Conservation (phyloP, 192 early-diverging fungal genomes). For the Entrophospora sp. region DNA sequence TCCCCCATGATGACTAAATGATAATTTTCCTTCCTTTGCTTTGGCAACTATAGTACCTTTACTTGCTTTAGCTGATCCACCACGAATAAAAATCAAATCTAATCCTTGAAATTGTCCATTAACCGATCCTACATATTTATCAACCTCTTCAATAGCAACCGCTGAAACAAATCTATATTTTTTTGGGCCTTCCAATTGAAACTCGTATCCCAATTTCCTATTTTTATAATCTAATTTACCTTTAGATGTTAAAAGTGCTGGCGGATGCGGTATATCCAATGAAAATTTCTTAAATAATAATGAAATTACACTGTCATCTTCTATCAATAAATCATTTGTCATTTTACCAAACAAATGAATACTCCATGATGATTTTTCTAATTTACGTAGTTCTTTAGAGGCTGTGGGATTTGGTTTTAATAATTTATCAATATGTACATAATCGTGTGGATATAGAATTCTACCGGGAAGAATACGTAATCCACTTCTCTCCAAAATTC, state of each 20-base stretch:
- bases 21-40: constrained; percentile 16
- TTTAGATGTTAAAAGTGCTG: constrained; percentile 8
- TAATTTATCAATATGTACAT: constrained; percentile 34
- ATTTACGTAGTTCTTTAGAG: constrained; percentile 28
- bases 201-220: background rate
- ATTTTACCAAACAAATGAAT: constrained; percentile 51
- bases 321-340: constrained; percentile 40
- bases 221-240: constrained; percentile 21
- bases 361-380: constrained; percentile 34
- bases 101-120: constrained; percentile 34
- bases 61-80: constrained; percentile 20
- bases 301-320: constrained; percentile 40
- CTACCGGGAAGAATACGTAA: constrained; percentile 36
- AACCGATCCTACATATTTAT: constrained; percentile 8
- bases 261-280: constrained; percentile 33
- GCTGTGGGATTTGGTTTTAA: constrained; percentile 29
- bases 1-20: constrained; percentile 15
- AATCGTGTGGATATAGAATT: constrained; percentile 42
- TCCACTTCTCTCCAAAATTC: constrained; percentile 33
- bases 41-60: constrained; percentile 18
- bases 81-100: constrained; percentile 40
- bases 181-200: constrained; percentile 9
- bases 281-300: constrained; percentile 38
- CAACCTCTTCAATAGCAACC: background rate
- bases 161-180: background rate